Evolutionary conservation across 2,329 filamentous ascomycete genomes (phyloP).

Genomic region (Xylaria hypoxylon): DNA sequence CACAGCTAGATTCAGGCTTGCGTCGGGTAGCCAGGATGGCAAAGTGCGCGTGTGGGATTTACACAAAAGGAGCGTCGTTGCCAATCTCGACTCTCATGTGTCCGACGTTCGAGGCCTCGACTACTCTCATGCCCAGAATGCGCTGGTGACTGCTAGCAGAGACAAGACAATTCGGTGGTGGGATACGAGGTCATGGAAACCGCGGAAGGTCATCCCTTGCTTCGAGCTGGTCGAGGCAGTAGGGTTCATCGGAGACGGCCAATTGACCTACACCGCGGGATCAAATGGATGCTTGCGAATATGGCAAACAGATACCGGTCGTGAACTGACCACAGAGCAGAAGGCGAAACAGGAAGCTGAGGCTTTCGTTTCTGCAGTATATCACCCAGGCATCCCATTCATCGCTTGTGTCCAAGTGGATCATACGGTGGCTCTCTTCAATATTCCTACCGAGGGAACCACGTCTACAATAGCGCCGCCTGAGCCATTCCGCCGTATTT

Average conservation of each 20-base stretch:
- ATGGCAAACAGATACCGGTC: constrained; percentile 82
- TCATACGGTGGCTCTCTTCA: constrained; percentile 85
- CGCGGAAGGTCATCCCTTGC: constrained; percentile 81
- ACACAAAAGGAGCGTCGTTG: constrained; percentile 81
- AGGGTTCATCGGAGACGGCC: constrained; percentile 79
- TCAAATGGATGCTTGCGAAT: constrained; percentile 84
- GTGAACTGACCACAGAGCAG: constrained; percentile 83
- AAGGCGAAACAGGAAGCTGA: constrained; percentile 68
- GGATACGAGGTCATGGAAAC: constrained; percentile 88
- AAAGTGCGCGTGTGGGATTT: constrained; percentile 93
- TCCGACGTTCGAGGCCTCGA: constrained; percentile 92
- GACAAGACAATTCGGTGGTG: constrained; percentile 96
- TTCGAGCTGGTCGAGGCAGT: constrained; percentile 87
- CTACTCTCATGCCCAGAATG: constrained; percentile 79
- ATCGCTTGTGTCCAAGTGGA: constrained; percentile 88
- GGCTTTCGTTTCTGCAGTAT: constrained; percentile 78
- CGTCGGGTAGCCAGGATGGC: constrained; percentile 93
- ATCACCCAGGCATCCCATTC: constrained; percentile 72
- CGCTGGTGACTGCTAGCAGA: constrained; percentile 84
- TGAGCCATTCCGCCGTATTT: constrained; percentile 79
- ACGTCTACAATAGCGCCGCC: constrained; percentile 53
- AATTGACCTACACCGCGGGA: constrained; percentile 84
- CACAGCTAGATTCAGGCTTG: constrained; percentile 77
- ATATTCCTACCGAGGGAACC: constrained; percentile 56
- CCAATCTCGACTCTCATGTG: constrained; percentile 88